Conservation (phyloP, 495 filamentous ascomycete genomes). For the Hypomontagnella submonticulosa region DNA sequence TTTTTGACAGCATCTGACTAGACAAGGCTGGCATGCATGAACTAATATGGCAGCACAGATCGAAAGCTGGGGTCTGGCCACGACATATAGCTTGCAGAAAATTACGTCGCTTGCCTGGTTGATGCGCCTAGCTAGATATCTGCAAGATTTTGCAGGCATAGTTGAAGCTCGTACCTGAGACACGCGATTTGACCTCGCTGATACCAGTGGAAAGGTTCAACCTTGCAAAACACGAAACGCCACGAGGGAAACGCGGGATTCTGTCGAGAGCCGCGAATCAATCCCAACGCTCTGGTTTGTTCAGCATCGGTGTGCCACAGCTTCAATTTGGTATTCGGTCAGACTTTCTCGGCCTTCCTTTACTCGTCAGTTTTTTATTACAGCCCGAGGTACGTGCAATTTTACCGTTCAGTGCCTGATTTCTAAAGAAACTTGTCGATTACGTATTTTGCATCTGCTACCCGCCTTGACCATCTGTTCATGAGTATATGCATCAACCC, state of each 20-base stretch:
- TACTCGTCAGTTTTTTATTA: conserved; percentile 3
- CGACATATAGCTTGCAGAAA: conserved; percentile 45
- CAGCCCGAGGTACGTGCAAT: conserved; percentile 17
- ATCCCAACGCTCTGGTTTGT: conserved; percentile 19
- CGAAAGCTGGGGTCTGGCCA: conserved; percentile 35
- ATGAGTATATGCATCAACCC: not conserved
- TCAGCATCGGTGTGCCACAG: conserved; percentile 11
- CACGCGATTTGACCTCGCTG: conserved; percentile 38
- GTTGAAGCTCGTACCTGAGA: conserved; percentile 37
- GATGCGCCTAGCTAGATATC: conserved; percentile 36
- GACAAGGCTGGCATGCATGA: conserved; percentile 46
- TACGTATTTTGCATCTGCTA: not conserved
- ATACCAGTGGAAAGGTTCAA: conserved; percentile 42
- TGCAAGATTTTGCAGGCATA: conserved; percentile 45
- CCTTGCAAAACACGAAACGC: conserved; percentile 41
- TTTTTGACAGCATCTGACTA: conserved; percentile 43
- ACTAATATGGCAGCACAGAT: conserved; percentile 46
- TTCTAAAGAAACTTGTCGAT: not conserved
- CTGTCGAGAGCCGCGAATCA: conserved; percentile 35
- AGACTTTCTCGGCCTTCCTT: conserved; percentile 10
- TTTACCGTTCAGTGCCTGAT: conserved; percentile 5
- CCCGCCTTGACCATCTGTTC: conserved; percentile 1
- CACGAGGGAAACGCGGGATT: conserved; percentile 40
- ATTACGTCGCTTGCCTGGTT: conserved; percentile 42
- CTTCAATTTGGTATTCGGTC: conserved; percentile 10